Base-by-base conservation (phyloP, 345 rosid species). In the Aquilaria yunnanensis region DNA sequence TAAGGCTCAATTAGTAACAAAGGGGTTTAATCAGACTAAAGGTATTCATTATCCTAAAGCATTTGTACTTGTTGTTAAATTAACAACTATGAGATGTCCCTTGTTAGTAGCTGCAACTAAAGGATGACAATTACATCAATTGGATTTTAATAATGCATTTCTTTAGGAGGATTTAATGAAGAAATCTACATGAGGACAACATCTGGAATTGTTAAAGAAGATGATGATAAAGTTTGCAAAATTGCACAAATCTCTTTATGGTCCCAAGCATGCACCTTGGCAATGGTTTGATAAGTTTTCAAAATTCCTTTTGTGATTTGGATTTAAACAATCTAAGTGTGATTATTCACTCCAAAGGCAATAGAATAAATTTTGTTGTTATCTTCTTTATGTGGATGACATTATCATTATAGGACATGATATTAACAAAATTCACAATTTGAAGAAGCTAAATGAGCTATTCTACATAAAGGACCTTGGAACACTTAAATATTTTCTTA, bases 331-430 rank as follows among this genome's bases (percentile, higher is more conserved):
- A 14, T 16, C 56, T 11, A 5, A 4, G 5, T 29, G 9, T 5
- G 12, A 52, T 52, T 14, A 52, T 16, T 52, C 31, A 2, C 31
- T n/a, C 30, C 6, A 5, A 12, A 52, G 6, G 12, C 23, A 7
- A 52, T 52, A 52, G 31, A 23, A 23, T 23, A 23, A 23, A 23
- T 9, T 52, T 16, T 52, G 31, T 52, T 52, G 56, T 3, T 5
- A 14, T 16, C 0, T 50, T 13, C 1, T 66, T 0, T 66, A 66
- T 11, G 63, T 57, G 2, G 69, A 66, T 57, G 63, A 58, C 11
- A 29, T 67, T 9, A 32, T 51, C 9, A 41, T 67, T 6, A 13
- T 52, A 0, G 33, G 54, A 0, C 14, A 12, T 54, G 32, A 30
- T 14, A 0, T n/a, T 0, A 1, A 2, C 2, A 2, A 0, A 2